phyloP scores from a whole-genome alignment of 2,329 filamentous ascomycete genomes.

The Apiospora hydei region DNA sequence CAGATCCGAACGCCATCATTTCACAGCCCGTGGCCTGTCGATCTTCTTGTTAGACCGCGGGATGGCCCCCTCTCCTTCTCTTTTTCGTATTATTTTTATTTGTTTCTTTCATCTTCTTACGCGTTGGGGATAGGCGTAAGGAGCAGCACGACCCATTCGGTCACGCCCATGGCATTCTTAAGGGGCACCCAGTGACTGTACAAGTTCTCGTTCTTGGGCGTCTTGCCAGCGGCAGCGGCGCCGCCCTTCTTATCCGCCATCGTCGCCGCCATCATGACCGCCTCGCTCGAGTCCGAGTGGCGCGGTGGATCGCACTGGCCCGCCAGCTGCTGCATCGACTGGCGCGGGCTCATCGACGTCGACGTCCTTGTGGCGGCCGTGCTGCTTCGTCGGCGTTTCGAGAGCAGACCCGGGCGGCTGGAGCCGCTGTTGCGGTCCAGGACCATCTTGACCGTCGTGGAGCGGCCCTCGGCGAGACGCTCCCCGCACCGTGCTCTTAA shows the following conservation, averaged over 20 bases:
- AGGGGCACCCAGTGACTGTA: slow-evolving; percentile 47
- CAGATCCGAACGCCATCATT: neutral
- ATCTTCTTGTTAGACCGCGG: neutral
- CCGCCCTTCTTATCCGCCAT: neutral
- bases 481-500: slow-evolving; percentile 54
- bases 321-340: neutral
- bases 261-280: slow-evolving; percentile 18
- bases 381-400: slow-evolving; percentile 1
- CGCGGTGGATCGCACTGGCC: neutral
- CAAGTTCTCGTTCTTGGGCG: slow-evolving; percentile 34
- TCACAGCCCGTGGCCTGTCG: neutral
- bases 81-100: neutral
- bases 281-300: neutral
- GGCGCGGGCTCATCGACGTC: neutral
- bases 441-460: slow-evolving; percentile 39
- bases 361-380: neutral
- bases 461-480: slow-evolving; percentile 33
- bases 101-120: neutral
- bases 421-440: slow-evolving; percentile 22
- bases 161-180: slow-evolving; percentile 40
- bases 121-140: slow-evolving; percentile 29
- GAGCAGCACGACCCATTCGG: slow-evolving; percentile 45
- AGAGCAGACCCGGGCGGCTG: neutral
- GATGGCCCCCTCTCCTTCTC: neutral
- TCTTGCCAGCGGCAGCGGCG: slow-evolving; percentile 31